Evolutionary conservation across 106 monocot genomes (phyloP).

Genomic region (Acorus calamus): DNA sequence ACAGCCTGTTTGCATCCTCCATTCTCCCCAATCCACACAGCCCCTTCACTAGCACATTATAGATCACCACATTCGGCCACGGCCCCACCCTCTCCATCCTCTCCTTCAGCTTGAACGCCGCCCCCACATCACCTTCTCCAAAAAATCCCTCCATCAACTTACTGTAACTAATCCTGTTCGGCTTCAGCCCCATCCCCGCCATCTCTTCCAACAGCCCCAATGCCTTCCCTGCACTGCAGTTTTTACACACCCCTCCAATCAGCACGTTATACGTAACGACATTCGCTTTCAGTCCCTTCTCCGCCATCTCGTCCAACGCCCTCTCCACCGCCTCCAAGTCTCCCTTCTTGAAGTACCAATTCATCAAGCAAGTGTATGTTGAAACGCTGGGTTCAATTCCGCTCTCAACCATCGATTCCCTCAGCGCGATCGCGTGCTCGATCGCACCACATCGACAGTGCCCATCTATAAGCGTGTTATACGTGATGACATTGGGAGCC

Average conservation of each 20-base stretch:
- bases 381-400: constrained; percentile 37
- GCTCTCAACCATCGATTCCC: constrained; percentile 33
- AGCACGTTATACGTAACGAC: constrained; percentile 66
- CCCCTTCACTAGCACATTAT: constrained; percentile 68
- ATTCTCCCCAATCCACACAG: constrained; percentile 42
- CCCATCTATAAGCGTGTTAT: constrained; percentile 70
- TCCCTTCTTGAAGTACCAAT: constrained; percentile 41
- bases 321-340: constrained; percentile 36
- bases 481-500: constrained; percentile 54
- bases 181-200: constrained; percentile 44
- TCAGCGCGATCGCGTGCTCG: constrained; percentile 44
- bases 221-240: constrained; percentile 53
- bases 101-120: constrained; percentile 53
- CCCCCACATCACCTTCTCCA: constrained; percentile 52
- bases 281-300: constrained; percentile 57
- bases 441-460: constrained; percentile 44
- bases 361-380: constrained; percentile 76
- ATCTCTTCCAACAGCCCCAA: constrained; percentile 74
- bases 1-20: constrained; percentile 52
- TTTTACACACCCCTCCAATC: constrained; percentile 48
- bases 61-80: constrained; percentile 69
- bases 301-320: constrained; percentile 72
- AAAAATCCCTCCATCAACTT: constrained; percentile 80
- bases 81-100: constrained; percentile 76
- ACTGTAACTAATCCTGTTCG: constrained; percentile 60